Base-by-base conservation (phyloP, 2,329 filamentous ascomycete genomes). In the Fusarium heterosporum region DNA sequence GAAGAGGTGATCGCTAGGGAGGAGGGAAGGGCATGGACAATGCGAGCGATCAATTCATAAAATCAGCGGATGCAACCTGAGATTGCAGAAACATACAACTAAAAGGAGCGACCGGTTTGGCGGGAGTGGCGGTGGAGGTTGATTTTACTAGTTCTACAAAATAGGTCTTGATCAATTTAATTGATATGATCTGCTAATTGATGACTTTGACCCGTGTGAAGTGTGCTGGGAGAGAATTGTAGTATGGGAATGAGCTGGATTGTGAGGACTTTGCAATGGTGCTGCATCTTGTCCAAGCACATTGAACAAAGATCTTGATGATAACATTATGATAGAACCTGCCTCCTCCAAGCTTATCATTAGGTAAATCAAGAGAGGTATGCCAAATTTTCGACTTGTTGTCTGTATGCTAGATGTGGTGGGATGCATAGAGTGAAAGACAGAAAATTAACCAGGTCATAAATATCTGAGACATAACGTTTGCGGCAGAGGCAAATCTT, bases 91-190 rank as follows among this genome's bases (percentile, higher is more conserved):
- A 61, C n/a, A 47, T 28, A 51, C 36, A 63, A 55, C 41, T 42
- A 75, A 78, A 77, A 76, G 75, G 73, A 70, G 75, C 61, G 74
- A 78, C 65, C 69, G 73, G 74, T 72, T 78, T 78, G 76, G 75
- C 53, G 72, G 76, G 59, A 71, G 60, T 75, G 75, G 75, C 73
- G 75, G 76, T 14, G 76, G 76, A 78, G 71, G 75, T 65, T 72
- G 58, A 55, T 67, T 72, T 72, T 61, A 45, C 50, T 54, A 51
- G 48, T 61, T 66, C 16, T 51, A 51, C 28, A 43, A 65, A 61
- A 39, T 68, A 62, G 40, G 25, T 61, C 55, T 51, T 39, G 51
- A 58, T 66, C 55, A 66, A 57, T 65, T 49, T 25, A 16, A 53
- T 16, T 13, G n/a, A 34, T 32, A 17, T 30, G 60, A 57, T 61